Percentiles rank a stretch among this genome's conserved stretches.
Evolutionary conservation across 768 basidiomycete species (phyloP).

Genomic region (Pholiota conissans): DNA sequence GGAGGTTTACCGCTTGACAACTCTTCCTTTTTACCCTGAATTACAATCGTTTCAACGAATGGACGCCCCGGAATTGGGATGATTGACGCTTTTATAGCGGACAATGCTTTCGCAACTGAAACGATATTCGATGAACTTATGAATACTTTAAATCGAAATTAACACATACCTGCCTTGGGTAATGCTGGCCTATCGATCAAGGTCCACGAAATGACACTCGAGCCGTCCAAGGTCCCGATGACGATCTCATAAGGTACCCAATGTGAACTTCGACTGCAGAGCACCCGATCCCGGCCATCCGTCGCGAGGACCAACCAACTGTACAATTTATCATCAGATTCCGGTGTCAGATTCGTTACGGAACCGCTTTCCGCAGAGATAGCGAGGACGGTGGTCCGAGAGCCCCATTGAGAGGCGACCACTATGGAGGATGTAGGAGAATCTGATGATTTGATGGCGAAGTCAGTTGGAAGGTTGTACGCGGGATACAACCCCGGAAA

Average conservation of each 20-base stretch:
- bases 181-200: slow-evolving; percentile 45
- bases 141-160: neutral
- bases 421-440: slow-evolving; percentile 34
- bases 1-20: slow-evolving; percentile 32
- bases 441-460: slow-evolving; percentile 26
- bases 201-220: slow-evolving; percentile 29
- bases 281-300: slow-evolving; percentile 38
- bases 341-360: slow-evolving; percentile 43
- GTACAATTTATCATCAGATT: slow-evolving; percentile 29
- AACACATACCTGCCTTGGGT: slow-evolving; percentile 37
- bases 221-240: slow-evolving; percentile 37
- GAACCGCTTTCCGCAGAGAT: slow-evolving; percentile 41
- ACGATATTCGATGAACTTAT: neutral
- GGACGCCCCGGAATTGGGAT: slow-evolving; percentile 48
- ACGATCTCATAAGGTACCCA: slow-evolving; percentile 48
- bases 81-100: slow-evolving; percentile 39
- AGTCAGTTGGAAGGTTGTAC: slow-evolving; percentile 40
- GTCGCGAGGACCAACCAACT: slow-evolving; percentile 59
- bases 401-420: slow-evolving; percentile 50
- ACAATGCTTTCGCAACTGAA: slow-evolving; percentile 44
- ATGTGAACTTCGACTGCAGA: slow-evolving; percentile 53
- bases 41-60: slow-evolving; percentile 56
- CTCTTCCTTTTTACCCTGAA: slow-evolving; percentile 24
- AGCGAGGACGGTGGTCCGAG: slow-evolving; percentile 48
- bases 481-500: slow-evolving; percentile 70